Conservation (phyloP, 208 protist species). For the Acanthamoeba royreba region DNA sequence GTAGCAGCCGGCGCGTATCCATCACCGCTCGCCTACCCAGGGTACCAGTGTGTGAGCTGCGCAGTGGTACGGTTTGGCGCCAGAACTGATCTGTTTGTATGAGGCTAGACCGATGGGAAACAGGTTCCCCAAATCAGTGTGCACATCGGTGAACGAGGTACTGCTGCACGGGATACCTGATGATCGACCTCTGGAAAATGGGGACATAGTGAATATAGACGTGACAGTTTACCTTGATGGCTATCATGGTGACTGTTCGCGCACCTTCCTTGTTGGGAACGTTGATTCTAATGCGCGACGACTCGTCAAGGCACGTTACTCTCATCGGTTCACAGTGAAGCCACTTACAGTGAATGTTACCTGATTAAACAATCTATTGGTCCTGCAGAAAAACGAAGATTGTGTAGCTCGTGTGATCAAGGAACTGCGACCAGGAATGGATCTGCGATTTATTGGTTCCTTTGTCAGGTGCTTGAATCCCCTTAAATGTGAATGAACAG, state of each 20-base stretch:
- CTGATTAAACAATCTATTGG: no score
- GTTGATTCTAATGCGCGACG: conserved; percentile 55
- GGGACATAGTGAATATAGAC: conserved; percentile 98
- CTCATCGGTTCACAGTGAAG: no score
- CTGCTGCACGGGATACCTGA: conserved; percentile 94
- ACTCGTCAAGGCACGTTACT: no score
- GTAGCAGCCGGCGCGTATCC: conserved; percentile 90
- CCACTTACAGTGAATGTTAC: no score
- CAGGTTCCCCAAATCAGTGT: conserved; percentile 96
- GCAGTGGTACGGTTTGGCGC: no score
- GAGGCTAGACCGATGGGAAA: conserved; percentile 43
- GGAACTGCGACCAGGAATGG: conserved; percentile 65
- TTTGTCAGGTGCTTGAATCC: conserved; percentile 55
- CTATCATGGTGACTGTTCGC: conserved; percentile 71
- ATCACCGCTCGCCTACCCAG: conserved; percentile 95
- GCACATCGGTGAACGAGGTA: conserved; percentile 87
- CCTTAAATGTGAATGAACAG: neutral
- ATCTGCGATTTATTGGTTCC: conserved; percentile 73
- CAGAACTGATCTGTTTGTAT: neutral
- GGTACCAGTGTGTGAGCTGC: neutral
- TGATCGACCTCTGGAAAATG: conserved; percentile 87
- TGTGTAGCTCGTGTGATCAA: neutral
- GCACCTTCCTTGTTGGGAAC: conserved; percentile 76
- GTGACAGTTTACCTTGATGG: conserved; percentile 87
- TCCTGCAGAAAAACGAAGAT: neutral